These are phyloP conservation scores for Chrysoporthe puriensis DNA, from an alignment of 2,329 filamentous ascomycete species.

Conservation along the genomic window DNA sequence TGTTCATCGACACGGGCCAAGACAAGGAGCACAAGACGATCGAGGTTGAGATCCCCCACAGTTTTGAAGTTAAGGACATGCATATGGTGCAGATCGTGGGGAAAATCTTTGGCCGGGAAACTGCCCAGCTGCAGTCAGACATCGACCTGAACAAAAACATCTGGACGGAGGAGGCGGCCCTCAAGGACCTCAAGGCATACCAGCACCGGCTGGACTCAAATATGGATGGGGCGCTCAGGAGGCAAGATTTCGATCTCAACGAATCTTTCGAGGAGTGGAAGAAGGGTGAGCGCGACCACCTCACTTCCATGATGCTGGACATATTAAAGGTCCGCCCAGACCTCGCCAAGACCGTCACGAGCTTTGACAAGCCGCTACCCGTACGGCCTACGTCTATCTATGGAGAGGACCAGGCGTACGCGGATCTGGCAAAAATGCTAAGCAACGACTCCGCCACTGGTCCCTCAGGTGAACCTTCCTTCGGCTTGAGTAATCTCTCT, in stretches of 20 bases:
- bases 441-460: slow-evolving; percentile 47
- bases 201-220: slow-evolving; percentile 85
- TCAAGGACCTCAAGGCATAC: slow-evolving; percentile 91
- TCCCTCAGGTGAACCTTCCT: slow-evolving; percentile 64
- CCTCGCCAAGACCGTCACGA: slow-evolving; percentile 74
- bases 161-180: slow-evolving; percentile 91
- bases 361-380: slow-evolving; percentile 63
- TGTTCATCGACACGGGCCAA: slow-evolving; percentile 66
- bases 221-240: slow-evolving; percentile 74
- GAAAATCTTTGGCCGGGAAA: slow-evolving; percentile 79
- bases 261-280: slow-evolving; percentile 91
- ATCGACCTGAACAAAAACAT: slow-evolving; percentile 78
- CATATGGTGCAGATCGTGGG: slow-evolving; percentile 86
- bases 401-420: slow-evolving; percentile 54
- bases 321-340: slow-evolving; percentile 86
- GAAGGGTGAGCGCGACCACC: slow-evolving; percentile 80
- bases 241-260: slow-evolving; percentile 86
- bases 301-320: slow-evolving; percentile 92
- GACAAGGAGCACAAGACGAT: slow-evolving; percentile 67
- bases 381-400: slow-evolving; percentile 51
- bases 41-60: slow-evolving; percentile 81
- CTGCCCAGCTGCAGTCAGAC: slow-evolving; percentile 81
- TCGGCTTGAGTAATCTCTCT: slow-evolving; percentile 69
- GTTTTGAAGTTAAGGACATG: slow-evolving; percentile 97
- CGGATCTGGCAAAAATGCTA: slow-evolving; percentile 56